These are phyloP conservation scores for Zygosaccharomyces kombuchaensis DNA, from an alignment of 805 yeast species.

Conservation along the genomic window DNA sequence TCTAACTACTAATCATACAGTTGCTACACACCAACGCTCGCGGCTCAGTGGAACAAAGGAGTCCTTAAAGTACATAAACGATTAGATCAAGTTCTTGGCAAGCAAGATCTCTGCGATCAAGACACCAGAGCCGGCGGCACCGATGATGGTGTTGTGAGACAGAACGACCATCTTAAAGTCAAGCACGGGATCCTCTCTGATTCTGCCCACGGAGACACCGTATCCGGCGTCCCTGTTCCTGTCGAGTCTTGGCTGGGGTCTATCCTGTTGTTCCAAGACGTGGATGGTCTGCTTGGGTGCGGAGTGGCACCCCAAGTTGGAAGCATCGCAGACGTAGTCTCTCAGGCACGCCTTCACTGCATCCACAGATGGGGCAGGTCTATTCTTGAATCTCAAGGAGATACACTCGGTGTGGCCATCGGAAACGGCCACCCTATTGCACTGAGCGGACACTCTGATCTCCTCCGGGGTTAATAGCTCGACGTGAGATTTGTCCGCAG, in stretches of 20 bases:
- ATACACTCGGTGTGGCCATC: constrained; percentile 98
- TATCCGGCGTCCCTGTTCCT: constrained; percentile 91
- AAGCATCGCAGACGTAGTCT: constrained; percentile 81
- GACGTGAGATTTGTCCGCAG: constrained; percentile 50
- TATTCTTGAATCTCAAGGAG: constrained; percentile 72
- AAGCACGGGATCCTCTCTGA: constrained; percentile 88
- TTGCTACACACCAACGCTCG: no score
- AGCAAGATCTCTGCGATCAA: constrained; percentile 87
- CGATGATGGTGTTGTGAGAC: constrained; percentile 94
- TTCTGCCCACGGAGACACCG: constrained; percentile 91
- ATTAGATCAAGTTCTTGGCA: constrained; percentile 68
- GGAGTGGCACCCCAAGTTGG: constrained; percentile 72
- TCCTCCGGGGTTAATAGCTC: constrained; percentile 60
- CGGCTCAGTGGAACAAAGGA: background rate
- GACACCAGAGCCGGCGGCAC: constrained; percentile 98
- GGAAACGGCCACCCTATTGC: constrained; percentile 93
- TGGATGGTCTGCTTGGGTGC: constrained; percentile 93
- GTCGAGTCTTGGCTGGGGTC: constrained; percentile 98
- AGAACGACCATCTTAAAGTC: constrained; percentile 96
- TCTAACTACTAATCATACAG: no score
- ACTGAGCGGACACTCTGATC: constrained; percentile 87
- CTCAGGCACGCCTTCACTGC: constrained; percentile 65
- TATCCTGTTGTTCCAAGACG: constrained; percentile 81
- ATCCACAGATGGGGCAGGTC: constrained; percentile 82
- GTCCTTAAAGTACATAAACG: background rate